Base-by-base conservation (phyloP, 148 eudicot species). In the Cornus kousa region DNA sequence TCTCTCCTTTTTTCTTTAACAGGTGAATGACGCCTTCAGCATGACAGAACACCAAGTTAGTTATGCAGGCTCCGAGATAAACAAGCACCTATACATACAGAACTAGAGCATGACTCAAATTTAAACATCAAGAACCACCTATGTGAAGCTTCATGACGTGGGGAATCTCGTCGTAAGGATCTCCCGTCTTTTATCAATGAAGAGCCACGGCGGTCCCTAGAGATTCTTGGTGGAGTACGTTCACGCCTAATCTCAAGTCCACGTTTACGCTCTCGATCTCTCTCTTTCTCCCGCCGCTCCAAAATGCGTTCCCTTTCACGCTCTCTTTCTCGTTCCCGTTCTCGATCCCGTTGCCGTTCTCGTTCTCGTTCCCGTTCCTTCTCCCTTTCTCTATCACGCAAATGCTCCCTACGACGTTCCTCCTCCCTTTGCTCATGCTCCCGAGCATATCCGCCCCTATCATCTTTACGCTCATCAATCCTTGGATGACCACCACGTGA, bases 11-110 rank as follows among this genome's bases (percentile, higher is more conserved):
- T 90, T 82, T 90, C 97, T 89, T 87, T 93, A 84, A 90, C 93
- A 76, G 98, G 99, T 84, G 99, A 96, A 80, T 82, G 99, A 74
- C 85, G 93, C 99, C 99, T 95, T 95, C 97, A 95, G 93, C 81
- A 94, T 91, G 89, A 88, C 77, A 92, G 93, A 93, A 85, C 89
- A 95, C 84, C 86, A 85, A 75, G 96, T 95, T 93, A 95, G 98
- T 88, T 77, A 83, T 28, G 86, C 77, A 82, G 78, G 89, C 86
- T 76, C 85, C 91, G 91, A 82, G 79, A 87, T 78, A 86, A 65
- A 77, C 71, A 78, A 89, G 83, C 82, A 86, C 87, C 89, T 87
- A 84, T 79, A 92, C 67, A 89, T 73, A 86, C 84, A 90, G 78
- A 88, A 86, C 89, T 78, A 86, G 75, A 85, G 86, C 78, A 87